Percentiles rank a stretch among this genome's conserved stretches.
These are phyloP conservation scores for Penicillium freii DNA, from an alignment of 2,329 filamentous ascomycete genomes.

Conservation along the genomic window DNA sequence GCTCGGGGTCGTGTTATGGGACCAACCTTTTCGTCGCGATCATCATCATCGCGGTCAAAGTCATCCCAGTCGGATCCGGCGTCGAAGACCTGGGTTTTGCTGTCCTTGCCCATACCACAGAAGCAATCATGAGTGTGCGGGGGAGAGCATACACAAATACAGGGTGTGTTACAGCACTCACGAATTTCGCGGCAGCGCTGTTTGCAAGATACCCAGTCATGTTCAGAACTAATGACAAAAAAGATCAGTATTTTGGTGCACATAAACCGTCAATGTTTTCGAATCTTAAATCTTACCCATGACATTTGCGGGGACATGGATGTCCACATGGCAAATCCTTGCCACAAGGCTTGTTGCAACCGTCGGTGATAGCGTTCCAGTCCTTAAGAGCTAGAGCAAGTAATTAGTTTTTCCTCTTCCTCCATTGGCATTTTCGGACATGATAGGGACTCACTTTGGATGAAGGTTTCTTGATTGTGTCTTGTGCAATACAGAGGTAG, in stretches of 20 bases:
- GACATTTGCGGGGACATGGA: constrained; percentile 52
- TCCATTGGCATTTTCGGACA: too few species aligned
- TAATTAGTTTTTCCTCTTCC: background rate
- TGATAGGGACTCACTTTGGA: constrained; percentile 42
- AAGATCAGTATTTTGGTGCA: background rate
- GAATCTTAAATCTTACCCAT: constrained; percentile 47
- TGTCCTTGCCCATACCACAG: background rate
- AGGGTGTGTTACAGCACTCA: background rate
- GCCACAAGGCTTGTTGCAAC: constrained; percentile 52
- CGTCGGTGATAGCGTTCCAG: constrained; percentile 55
- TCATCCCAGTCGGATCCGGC: background rate
- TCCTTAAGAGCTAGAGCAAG: constrained; percentile 29
- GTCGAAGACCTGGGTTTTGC: background rate
- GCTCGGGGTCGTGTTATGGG: background rate
- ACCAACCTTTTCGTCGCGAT: too few species aligned
- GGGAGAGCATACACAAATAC: constrained; percentile 1
- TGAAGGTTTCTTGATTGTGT: constrained; percentile 54
- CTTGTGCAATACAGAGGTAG: constrained; percentile 64
- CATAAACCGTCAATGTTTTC: background rate
- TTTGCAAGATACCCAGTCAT: constrained; percentile 2
- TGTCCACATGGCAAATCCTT: constrained; percentile 52
- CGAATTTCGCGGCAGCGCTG: background rate
- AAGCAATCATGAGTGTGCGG: background rate
- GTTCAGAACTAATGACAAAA: background rate
- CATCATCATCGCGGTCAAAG: background rate